Conservation (phyloP, 2,329 filamentous ascomycete genomes). For the Aureobasidium sp. region DNA sequence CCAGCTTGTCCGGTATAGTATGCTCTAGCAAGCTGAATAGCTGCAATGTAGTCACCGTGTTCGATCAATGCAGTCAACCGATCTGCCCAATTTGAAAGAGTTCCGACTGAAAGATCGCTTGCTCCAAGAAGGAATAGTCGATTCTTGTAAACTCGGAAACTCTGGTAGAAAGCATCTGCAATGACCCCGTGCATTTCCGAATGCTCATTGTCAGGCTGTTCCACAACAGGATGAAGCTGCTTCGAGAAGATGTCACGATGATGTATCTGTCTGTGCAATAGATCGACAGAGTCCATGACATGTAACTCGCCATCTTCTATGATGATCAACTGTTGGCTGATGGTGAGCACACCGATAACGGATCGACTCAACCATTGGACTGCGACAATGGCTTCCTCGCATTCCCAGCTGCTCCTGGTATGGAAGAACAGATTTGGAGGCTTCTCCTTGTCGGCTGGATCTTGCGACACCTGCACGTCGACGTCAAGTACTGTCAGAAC, state of each 20-base stretch:
- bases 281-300: conserved; percentile 89
- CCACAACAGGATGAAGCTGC: conserved; percentile 76
- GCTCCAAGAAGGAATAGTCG: conserved; percentile 88
- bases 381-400: conserved; percentile 89
- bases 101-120: conserved; percentile 84
- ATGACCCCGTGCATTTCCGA: conserved; percentile 89
- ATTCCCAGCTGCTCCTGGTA: conserved; percentile 80
- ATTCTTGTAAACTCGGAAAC: conserved; percentile 91
- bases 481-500: conserved; percentile 90
- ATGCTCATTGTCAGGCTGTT: conserved; percentile 81
- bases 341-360: conserved; percentile 82
- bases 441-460: conserved; percentile 61
- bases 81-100: conserved; percentile 95
- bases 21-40: conserved; percentile 80
- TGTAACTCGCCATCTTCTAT: conserved; percentile 83
- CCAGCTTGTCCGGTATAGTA: conserved; percentile 91
- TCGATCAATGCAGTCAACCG: conserved; percentile 90
- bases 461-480: conserved; percentile 54
- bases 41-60: conserved; percentile 87
- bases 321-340: conserved; percentile 87
- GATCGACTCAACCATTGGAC: conserved; percentile 96
- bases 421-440: conserved; percentile 71
- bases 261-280: conserved; percentile 86
- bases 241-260: conserved; percentile 84
- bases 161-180: conserved; percentile 97